Conservation (phyloP, 2,329 filamentous ascomycete species). For the Fusarium tanahbumbuense region DNA sequence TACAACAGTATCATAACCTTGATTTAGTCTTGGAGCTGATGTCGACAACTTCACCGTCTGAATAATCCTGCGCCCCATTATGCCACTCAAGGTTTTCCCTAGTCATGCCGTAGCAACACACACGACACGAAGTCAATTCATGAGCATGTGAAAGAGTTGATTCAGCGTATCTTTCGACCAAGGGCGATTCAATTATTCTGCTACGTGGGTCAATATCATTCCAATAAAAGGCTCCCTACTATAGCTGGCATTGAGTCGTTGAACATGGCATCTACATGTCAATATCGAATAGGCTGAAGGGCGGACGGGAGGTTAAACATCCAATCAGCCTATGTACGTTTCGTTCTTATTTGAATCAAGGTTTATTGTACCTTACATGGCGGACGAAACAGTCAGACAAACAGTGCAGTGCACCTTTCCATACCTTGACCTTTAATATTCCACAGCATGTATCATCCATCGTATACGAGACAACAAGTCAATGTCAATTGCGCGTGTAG, state of each 20-base stretch:
- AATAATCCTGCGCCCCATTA: slow-evolving; percentile 23
- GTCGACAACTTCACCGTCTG: slow-evolving; percentile 4
- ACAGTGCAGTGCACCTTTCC: background rate
- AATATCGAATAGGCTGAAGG: slow-evolving; percentile 4
- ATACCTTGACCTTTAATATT: background rate
- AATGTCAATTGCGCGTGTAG: slow-evolving; percentile 5
- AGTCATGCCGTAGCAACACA: slow-evolving; percentile 15
- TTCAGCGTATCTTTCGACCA: slow-evolving; percentile 1
- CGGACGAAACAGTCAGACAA: background rate
- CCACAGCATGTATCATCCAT: background rate
- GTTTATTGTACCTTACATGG: background rate
- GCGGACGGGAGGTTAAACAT: background rate
- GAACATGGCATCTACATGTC: background rate
- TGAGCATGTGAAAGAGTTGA: slow-evolving; percentile 19
- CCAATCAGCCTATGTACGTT: slow-evolving; percentile 8
- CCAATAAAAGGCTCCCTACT: slow-evolving; percentile 25
- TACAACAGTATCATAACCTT: background rate
- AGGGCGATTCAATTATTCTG: slow-evolving; percentile 12
- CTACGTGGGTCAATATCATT: slow-evolving; percentile 38
- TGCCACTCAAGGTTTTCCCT: slow-evolving; percentile 1
- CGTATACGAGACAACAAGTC: slow-evolving; percentile 2
- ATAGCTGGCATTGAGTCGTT: slow-evolving; percentile 14
- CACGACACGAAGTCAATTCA: slow-evolving; percentile 24
- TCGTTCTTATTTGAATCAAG: background rate
- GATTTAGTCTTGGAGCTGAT: background rate